Evolutionary conservation across 306 rosid species (phyloP).

Genomic region (Inga oerstediana): DNA sequence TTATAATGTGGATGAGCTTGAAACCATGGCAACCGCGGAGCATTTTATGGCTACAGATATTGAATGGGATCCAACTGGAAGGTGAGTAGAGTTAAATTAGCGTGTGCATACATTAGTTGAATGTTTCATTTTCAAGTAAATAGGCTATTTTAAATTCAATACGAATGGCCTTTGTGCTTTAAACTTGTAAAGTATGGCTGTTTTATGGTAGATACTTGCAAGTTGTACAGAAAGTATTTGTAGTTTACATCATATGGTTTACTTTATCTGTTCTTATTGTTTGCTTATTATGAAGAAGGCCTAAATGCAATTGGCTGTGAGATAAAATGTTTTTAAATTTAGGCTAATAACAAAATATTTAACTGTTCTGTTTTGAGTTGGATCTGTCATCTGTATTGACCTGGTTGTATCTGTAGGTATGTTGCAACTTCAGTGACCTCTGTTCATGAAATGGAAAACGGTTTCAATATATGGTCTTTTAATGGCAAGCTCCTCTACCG

Average conservation of each 20-base stretch:
- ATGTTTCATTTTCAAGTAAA: not conserved
- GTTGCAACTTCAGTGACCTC: constrained; percentile 79
- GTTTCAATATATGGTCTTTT: constrained; percentile 76
- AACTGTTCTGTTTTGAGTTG: not conserved
- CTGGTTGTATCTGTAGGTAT: constrained; percentile 44
- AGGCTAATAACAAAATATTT: not conserved
- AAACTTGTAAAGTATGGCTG: not conserved
- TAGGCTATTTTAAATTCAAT: not conserved
- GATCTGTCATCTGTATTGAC: constrained; percentile 4
- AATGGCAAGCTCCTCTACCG: constrained; percentile 71
- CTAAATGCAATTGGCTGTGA: not conserved
- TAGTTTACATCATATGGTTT: not conserved
- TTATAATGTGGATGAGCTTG: constrained; percentile 73
- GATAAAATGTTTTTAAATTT: not conserved
- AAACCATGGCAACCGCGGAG: constrained; percentile 80
- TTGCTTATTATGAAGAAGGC: not conserved
- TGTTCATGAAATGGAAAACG: constrained; percentile 85
- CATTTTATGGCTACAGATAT: constrained; percentile 80
- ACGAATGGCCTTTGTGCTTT: not conserved
- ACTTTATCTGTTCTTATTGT: not conserved
- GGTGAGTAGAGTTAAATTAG: constrained; percentile 39
- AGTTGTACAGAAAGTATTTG: not conserved
- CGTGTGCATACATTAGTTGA: not conserved
- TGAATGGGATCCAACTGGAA: constrained; percentile 87
- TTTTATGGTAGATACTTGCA: not conserved